Percentiles rank a stretch among this genome's conserved stretches.
phyloP scores from a whole-genome alignment of 371 early-diverging fungal species.

The Globomyces sp. region DNA sequence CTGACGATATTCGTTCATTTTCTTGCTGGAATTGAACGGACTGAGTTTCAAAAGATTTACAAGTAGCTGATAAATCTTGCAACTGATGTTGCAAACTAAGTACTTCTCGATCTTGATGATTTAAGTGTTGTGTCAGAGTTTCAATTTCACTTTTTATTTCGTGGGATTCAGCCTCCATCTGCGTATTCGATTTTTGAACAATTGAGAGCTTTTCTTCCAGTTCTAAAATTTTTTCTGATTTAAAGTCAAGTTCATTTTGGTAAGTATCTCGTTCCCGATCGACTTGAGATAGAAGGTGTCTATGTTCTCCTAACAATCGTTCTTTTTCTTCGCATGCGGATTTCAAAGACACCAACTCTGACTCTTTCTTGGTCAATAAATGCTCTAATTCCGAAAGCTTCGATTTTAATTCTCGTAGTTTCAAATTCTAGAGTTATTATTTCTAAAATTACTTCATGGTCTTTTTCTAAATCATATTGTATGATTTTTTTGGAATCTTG shows the following conservation, averaged over 20 bases:
- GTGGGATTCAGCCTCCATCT: conserved; percentile 14
- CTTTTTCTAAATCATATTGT: not conserved
- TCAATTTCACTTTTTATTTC: conserved; percentile 32
- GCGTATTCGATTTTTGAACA: not conserved
- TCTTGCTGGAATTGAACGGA: conserved; percentile 32
- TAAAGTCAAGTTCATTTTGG: conserved; percentile 36
- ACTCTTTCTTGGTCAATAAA: conserved; percentile 1
- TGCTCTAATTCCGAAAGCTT: conserved; percentile 13
- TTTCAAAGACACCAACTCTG: not conserved
- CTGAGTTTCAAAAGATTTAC: conserved; percentile 24
- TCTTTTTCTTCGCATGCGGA: conserved; percentile 18
- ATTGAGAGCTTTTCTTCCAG: conserved; percentile 21
- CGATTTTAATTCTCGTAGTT: conserved; percentile 14
- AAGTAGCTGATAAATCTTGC: conserved; percentile 20
- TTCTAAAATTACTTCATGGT: conserved; percentile 1
- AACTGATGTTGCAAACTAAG: conserved; percentile 27
- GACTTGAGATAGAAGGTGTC: conserved; percentile 33
- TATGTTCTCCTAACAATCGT: conserved; percentile 30
- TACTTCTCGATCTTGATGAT: conserved; percentile 44
- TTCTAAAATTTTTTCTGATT: conserved; percentile 37
- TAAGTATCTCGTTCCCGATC: conserved; percentile 45
- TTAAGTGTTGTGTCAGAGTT: conserved; percentile 25
- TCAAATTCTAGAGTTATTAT: conserved; percentile 4
- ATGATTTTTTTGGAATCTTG: not conserved
- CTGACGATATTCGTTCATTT: conserved; percentile 31